These are phyloP conservation scores for Didymella glomerata DNA, from an alignment of 2,329 filamentous ascomycete species.

Conservation along the genomic window DNA sequence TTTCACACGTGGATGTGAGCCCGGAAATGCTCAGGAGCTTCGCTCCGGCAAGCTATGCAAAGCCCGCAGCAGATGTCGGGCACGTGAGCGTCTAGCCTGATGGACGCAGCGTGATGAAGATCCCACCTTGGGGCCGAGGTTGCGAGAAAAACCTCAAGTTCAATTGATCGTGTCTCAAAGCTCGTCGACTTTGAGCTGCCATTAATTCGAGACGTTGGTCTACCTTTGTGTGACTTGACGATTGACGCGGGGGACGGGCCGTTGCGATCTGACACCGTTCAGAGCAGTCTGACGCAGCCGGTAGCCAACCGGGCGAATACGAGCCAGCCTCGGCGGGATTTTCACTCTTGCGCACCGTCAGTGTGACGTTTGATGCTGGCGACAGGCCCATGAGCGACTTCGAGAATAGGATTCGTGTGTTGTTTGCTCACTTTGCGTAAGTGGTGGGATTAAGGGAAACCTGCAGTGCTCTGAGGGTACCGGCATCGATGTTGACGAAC, in stretches of 20 bases:
- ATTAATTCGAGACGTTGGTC: constrained; percentile 12
- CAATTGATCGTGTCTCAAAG: neutral
- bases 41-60: constrained; percentile 13
- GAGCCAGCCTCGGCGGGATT: constrained; percentile 17
- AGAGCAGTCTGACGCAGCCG: constrained; percentile 25
- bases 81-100: constrained; percentile 22
- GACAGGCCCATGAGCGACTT: neutral
- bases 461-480: neutral
- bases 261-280: constrained; percentile 40
- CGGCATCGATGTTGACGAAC: neutral
- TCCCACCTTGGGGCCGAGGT: neutral
- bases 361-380: constrained; percentile 11
- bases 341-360: constrained; percentile 7
- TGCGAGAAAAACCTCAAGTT: neutral
- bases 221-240: constrained; percentile 11
- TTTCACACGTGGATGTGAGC: constrained; percentile 13
- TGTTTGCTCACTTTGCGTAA: neutral
- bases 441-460: neutral
- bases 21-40: constrained; percentile 8
- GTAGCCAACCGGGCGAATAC: constrained; percentile 26
- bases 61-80: constrained; percentile 15
- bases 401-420: constrained; percentile 1
- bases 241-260: constrained; percentile 38
- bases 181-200: neutral
- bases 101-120: neutral